Base-by-base conservation (phyloP, 2,329 filamentous ascomycete species). In the Ascocoryne sarcoides region DNA sequence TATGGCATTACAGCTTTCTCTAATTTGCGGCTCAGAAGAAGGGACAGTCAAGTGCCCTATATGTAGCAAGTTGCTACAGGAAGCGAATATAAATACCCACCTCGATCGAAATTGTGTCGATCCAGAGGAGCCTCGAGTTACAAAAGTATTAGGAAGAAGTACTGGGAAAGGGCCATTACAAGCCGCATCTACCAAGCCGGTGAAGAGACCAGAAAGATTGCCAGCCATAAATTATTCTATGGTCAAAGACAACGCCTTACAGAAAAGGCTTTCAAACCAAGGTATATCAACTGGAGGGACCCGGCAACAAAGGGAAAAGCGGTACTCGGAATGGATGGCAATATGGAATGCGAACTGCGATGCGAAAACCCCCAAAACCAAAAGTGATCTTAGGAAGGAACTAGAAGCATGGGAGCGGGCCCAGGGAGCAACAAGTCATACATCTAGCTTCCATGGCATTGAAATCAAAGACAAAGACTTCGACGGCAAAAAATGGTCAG, bases 271-370 rank as follows among this genome's bases (percentile, higher is more conserved):
- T 31, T 61, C 68, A 14, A 87, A 95, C 2, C 68, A 92, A 1
- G 87, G 89, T 1, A 79, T 96, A 42, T 81, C 86, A 0, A 73
- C 70, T 8, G 69, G 66, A 44, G 92, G 92, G 1, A 62, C 71
- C 1, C 82, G 82, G 33, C 66, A 71, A 33, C 68, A 89, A 1
- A 68, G 96, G 39, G 82, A 90, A 58, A 75, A 73, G 49, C 76
- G 93, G 14, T 89, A 96, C 56, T 85, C 76, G 17, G 92, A 98
- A 62, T 98, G 89, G 89, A 73, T 92, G 37, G 95, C 92, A 28
- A 65, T 98, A 14, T 95, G 87, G 83, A 98, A 98, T 60, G 85
- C 93, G 9, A 98, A 98, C 59, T 95, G 88, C 63, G 92, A 98
- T 61, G 83, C 89, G 2, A 75, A 74, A 26, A 67, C 68, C 2